phyloP scores from a whole-genome alignment of 1,139 yeast species.

The Trichomonascaceae sp. region DNA sequence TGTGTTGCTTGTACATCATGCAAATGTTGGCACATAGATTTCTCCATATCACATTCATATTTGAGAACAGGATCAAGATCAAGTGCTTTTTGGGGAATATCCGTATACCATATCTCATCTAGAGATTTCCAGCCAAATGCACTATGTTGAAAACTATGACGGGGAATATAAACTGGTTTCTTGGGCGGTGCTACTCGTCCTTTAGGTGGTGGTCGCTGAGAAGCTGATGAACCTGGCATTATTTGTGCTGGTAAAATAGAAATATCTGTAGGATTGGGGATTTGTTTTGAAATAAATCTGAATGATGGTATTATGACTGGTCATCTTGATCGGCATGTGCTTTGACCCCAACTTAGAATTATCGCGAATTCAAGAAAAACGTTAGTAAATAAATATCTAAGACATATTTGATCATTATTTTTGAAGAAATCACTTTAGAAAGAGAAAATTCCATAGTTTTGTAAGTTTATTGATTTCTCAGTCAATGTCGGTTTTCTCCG shows the following conservation, averaged over 20 bases:
- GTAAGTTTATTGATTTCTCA: too few species aligned
- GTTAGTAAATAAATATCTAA: too few species aligned
- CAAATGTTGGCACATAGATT: not conserved
- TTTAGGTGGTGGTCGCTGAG: too few species aligned
- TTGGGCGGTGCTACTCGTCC: too few species aligned
- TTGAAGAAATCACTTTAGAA: too few species aligned
- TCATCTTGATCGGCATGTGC: not conserved
- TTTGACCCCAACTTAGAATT: too few species aligned
- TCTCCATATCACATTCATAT: not conserved
- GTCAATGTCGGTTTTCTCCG: too few species aligned
- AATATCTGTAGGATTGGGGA: not conserved
- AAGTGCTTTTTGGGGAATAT: not conserved
- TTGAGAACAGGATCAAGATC: not conserved
- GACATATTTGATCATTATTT: too few species aligned
- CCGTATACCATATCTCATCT: not conserved
- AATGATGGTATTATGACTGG: not conserved
- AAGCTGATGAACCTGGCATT: not conserved
- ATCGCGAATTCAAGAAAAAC: too few species aligned
- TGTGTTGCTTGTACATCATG: not conserved
- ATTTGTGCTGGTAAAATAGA: not conserved
- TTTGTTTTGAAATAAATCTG: not conserved
- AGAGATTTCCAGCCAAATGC: not conserved
- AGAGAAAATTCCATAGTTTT: too few species aligned
- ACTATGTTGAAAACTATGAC: not conserved
- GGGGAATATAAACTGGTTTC: not conserved